Conservation (phyloP, 805 yeast species). For the Starmerella sirachaensis region DNA sequence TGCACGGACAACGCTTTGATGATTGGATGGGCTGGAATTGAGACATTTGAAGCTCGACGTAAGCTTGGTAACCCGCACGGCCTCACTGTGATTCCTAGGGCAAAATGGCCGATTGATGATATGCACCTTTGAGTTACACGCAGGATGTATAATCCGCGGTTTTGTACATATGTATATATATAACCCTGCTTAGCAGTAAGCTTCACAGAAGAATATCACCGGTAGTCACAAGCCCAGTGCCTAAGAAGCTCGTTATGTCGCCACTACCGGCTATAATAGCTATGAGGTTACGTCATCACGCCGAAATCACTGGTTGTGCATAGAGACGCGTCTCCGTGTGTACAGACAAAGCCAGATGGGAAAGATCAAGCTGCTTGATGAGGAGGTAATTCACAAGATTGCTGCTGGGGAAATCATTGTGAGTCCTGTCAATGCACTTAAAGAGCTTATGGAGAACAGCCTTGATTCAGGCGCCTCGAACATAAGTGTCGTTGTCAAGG, state of each 20-base stretch:
- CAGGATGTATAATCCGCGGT: too few relatives aligned
- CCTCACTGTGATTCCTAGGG: conserved; percentile 47
- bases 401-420: conserved; percentile 97
- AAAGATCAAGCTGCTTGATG: conserved; percentile 36
- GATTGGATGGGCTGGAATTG: conserved; percentile 98
- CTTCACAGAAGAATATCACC: too few relatives aligned
- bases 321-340: too few relatives aligned
- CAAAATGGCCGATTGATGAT: conserved; percentile 75
- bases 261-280: too few relatives aligned
- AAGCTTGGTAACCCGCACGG: not conserved
- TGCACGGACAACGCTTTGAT: conserved; percentile 94
- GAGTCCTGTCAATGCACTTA: conserved; percentile 87
- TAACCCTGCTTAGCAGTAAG: too few relatives aligned
- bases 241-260: too few relatives aligned
- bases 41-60: conserved; percentile 61
- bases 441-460: conserved; percentile 84
- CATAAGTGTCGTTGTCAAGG: conserved; percentile 72
- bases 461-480: conserved; percentile 71
- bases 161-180: too few relatives aligned
- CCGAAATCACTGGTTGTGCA: too few relatives aligned
- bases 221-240: too few relatives aligned
- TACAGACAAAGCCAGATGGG: too few relatives aligned
- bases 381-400: conserved; percentile 68
- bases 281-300: too few relatives aligned
- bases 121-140: too few relatives aligned